phyloP scores from a whole-genome alignment of 345 rosid genomes.

The Nephelium lappaceum region DNA sequence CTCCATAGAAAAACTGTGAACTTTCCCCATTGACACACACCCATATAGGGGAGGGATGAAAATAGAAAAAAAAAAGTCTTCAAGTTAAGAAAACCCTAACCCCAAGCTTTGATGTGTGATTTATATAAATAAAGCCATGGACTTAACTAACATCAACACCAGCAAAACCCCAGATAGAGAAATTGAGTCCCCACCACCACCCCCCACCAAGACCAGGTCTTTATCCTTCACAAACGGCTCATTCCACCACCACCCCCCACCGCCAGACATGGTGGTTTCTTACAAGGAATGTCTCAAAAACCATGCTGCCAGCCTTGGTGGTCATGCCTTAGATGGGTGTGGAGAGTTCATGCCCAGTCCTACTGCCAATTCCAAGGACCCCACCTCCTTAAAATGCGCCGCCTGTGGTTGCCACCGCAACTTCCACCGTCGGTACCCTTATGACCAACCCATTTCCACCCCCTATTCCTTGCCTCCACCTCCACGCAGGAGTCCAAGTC shows the following conservation, averaged over 20 bases:
- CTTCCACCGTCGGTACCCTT: conserved; percentile 76
- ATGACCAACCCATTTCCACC: conserved; percentile 27
- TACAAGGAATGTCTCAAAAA: conserved; percentile 83
- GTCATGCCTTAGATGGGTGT: conserved; percentile 82
- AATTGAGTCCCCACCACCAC: conserved; percentile 23
- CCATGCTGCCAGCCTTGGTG: conserved; percentile 77
- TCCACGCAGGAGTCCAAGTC: conserved; percentile 28
- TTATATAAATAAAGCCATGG: conserved; percentile 21
- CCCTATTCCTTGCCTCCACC: conserved; percentile 17
- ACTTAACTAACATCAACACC: conserved; percentile 19
- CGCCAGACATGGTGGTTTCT: conserved; percentile 42
- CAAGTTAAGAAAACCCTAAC: conserved; percentile 3
- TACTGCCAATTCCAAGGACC: conserved; percentile 35
- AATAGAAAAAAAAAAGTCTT: neutral
- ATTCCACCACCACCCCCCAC: conserved; percentile 6
- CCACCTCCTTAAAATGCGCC: conserved; percentile 66
- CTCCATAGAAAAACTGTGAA: neutral
- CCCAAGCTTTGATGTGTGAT: neutral
- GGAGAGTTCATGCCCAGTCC: conserved; percentile 78
- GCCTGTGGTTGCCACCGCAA: conserved; percentile 97
- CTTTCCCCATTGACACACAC: neutral
- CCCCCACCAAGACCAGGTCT: conserved; percentile 6
- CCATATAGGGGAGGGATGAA: neutral
- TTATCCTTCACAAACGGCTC: conserved; percentile 11
- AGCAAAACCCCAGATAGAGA: conserved; percentile 11